Evolutionary conservation across 179 eudicot genomes (phyloP).

Genomic region (Spergularia azorica): DNA sequence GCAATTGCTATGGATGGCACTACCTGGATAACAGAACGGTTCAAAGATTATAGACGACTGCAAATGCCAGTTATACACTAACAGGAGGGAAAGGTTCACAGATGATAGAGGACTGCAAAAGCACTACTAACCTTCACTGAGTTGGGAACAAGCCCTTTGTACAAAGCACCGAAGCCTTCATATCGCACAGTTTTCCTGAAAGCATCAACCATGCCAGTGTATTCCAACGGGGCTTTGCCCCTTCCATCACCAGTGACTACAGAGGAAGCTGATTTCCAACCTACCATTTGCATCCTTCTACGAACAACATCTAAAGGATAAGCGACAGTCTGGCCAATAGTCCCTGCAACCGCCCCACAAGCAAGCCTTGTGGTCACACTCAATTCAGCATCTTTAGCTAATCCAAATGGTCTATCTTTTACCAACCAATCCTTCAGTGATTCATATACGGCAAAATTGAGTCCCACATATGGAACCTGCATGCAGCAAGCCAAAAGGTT

Average conservation of each 20-base stretch:
- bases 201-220: constrained; percentile 84
- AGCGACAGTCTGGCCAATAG: constrained; percentile 91
- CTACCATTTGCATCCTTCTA: constrained; percentile 96
- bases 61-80: no score
- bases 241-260: constrained; percentile 75
- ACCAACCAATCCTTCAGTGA: constrained; percentile 81
- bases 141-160: constrained; percentile 94
- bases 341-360: constrained; percentile 95
- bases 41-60: no score
- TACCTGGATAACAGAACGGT: constrained; percentile 45
- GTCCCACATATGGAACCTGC: constrained; percentile 94
- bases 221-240: constrained; percentile 60
- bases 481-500: neutral
- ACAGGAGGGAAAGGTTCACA: no score
- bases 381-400: constrained; percentile 66
- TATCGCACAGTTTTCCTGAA: constrained; percentile 83
- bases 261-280: constrained; percentile 81
- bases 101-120: no score
- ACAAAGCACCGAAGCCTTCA: constrained; percentile 82
- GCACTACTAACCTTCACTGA: constrained; percentile 67
- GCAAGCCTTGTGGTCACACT: constrained; percentile 84
- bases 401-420: constrained; percentile 63
- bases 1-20: constrained; percentile 88
- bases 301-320: constrained; percentile 91
- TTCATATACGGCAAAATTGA: constrained; percentile 93